A percentile compares a stretch with the other conserved stretches of the same genome.
Conservation (phyloP, 2,329 filamentous ascomycete genomes). For the Chrysoporthe cubensis region DNA sequence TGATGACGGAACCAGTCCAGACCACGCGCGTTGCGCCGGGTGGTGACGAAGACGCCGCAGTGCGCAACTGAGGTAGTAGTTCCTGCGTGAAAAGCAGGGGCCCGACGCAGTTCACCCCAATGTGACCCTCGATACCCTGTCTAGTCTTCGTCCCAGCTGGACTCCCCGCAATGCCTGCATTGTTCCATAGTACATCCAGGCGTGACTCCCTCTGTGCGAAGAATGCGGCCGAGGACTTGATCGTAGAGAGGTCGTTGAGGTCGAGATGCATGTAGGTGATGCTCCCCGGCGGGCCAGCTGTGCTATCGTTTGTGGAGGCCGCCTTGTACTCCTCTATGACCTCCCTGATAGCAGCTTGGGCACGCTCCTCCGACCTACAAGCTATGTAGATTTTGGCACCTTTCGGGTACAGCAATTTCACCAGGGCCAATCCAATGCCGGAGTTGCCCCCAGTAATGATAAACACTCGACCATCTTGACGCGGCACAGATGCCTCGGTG, state of each 20-base stretch:
- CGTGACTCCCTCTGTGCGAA: slow-evolving; percentile 43
- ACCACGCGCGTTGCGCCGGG: slow-evolving; percentile 37
- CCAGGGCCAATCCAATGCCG: slow-evolving; percentile 54
- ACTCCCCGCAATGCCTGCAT: slow-evolving; percentile 38
- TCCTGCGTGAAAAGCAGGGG: slow-evolving; percentile 41
- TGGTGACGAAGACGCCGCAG: slow-evolving; percentile 31
- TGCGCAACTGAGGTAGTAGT: slow-evolving; percentile 40
- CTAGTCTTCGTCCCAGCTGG: slow-evolving; percentile 32
- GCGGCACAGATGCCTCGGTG: slow-evolving; percentile 34
- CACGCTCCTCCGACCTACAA: slow-evolving; percentile 36
- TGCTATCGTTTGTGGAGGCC: slow-evolving; percentile 10
- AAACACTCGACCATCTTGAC: slow-evolving; percentile 39
- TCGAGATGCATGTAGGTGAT: slow-evolving; percentile 44
- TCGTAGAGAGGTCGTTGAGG: slow-evolving; percentile 46
- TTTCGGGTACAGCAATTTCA: slow-evolving; percentile 54
- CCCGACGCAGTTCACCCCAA: slow-evolving; percentile 42
- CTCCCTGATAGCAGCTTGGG: slow-evolving; percentile 38
- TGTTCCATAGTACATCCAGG: slow-evolving; percentile 50
- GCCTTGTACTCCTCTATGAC: slow-evolving; percentile 32
- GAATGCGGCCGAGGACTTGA: slow-evolving; percentile 41
- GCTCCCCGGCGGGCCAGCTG: slow-evolving; percentile 24
- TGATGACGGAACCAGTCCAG: slow-evolving; percentile 35
- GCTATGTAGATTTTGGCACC: slow-evolving; percentile 41
- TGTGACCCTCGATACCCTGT: slow-evolving; percentile 40
- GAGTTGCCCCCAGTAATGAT: slow-evolving; percentile 52